Conservation (phyloP, 306 rosid genomes). For the Cicer judaicum region DNA sequence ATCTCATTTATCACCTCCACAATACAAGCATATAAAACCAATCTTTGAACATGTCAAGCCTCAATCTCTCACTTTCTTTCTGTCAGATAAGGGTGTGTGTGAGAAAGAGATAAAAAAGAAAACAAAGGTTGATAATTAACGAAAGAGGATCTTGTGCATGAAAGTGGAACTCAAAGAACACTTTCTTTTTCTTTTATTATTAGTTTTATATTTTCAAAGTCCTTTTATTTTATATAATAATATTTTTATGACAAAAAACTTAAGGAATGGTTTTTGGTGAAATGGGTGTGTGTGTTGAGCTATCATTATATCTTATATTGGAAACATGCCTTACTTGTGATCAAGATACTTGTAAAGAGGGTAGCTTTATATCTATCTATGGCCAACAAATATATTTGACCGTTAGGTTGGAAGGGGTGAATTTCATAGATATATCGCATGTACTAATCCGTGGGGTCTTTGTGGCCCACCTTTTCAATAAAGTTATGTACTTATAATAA, state of each 20-base stretch:
- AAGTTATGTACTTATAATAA: too few species aligned
- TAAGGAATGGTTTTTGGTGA: conserved; percentile 28
- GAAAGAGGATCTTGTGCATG: conserved; percentile 52
- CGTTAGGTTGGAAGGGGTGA: conserved; percentile 45
- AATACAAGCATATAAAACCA: conserved; percentile 63
- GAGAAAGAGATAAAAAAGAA: not conserved
- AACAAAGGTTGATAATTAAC: conserved; percentile 46
- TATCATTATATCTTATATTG: conserved; percentile 76
- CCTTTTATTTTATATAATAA: not conserved
- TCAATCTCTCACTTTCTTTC: conserved; percentile 55
- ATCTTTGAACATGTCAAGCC: conserved; percentile 75
- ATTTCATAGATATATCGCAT: conserved; percentile 42
- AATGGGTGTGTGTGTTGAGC: conserved; percentile 49
- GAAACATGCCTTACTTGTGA: conserved; percentile 77
- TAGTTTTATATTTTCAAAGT: conserved; percentile 18
- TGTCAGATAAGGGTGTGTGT: conserved; percentile 42
- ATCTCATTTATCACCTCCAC: conserved; percentile 79
- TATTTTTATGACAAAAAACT: conserved; percentile 34
- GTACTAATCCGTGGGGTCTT: conserved; percentile 43
- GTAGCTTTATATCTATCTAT: conserved; percentile 50
- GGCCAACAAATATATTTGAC: conserved; percentile 47
- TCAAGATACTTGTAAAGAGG: conserved; percentile 55
- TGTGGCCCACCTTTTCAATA: conserved; percentile 34
- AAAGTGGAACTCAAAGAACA: conserved; percentile 42
- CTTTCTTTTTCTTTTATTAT: conserved; percentile 26